A percentile compares a stretch with the other conserved stretches of the same genome.
Conservation (phyloP, 2,329 filamentous ascomycete species). For the Fusarium burgessii region DNA sequence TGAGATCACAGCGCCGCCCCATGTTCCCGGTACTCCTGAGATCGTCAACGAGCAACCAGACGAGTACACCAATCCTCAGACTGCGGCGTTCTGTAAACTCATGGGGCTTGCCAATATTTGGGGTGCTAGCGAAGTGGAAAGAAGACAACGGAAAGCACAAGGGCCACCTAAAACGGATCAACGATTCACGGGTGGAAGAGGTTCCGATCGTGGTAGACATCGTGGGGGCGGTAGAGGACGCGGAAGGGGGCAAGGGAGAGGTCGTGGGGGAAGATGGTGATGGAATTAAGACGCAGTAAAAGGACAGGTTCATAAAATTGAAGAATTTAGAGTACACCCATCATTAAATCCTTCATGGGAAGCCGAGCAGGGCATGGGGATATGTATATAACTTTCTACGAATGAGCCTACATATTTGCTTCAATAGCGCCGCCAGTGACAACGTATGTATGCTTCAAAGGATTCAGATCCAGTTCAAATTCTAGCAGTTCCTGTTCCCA, state of each 20-base stretch:
- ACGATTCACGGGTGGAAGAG: slow-evolving; percentile 53
- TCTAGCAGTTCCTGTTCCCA: neutral
- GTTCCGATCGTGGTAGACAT: slow-evolving; percentile 53
- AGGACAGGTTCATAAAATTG: neutral
- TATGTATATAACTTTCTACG: no score
- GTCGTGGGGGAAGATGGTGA: slow-evolving; percentile 41
- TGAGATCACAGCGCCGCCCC: slow-evolving; percentile 77
- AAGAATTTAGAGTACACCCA: neutral
- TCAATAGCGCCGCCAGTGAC: neutral
- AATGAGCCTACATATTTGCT: neutral
- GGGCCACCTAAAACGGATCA: slow-evolving; percentile 64
- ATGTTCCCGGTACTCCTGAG: slow-evolving; percentile 69
- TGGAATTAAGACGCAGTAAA: neutral
- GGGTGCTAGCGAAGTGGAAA: slow-evolving; percentile 78
- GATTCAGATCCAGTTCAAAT: neutral
- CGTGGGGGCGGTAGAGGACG: slow-evolving; percentile 50
- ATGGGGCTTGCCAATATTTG: slow-evolving; percentile 82
- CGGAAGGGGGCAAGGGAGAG: slow-evolving; percentile 44
- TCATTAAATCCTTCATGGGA: neutral
- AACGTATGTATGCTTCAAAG: neutral
- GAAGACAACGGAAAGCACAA: slow-evolving; percentile 65
- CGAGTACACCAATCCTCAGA: slow-evolving; percentile 92
- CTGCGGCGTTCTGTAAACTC: slow-evolving; percentile 81
- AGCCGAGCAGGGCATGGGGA: neutral
- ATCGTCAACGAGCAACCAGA: slow-evolving; percentile 72